Conservation (phyloP, 306 rosid genomes). For the Alnus rubra region DNA sequence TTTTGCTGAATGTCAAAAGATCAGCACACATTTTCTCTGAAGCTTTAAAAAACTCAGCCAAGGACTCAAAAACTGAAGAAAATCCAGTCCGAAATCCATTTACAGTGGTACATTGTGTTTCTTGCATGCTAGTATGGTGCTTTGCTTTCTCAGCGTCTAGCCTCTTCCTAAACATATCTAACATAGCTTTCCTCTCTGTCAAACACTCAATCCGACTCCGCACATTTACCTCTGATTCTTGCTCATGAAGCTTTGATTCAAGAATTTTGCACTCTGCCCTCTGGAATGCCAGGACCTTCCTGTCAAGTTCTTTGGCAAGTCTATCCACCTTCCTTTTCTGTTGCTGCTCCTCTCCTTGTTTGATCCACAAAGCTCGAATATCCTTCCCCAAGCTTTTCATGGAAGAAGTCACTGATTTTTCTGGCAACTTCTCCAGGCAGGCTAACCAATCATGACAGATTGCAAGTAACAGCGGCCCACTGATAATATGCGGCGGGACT, state of each 20-base stretch:
- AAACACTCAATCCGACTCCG: slow-evolving; percentile 34
- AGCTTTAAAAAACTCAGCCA: slow-evolving; percentile 69
- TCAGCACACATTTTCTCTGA: slow-evolving; percentile 72
- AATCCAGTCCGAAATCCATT: slow-evolving; percentile 74
- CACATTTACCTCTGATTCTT: slow-evolving; percentile 31
- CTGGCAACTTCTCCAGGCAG: slow-evolving; percentile 66
- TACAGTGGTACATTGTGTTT: slow-evolving; percentile 64
- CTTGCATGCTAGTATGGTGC: slow-evolving; percentile 65
- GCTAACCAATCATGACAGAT: slow-evolving; percentile 74
- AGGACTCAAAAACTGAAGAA: slow-evolving; percentile 70
- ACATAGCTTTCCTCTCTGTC: slow-evolving; percentile 57
- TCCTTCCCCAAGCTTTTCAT: slow-evolving; percentile 65
- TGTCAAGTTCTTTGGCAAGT: slow-evolving; percentile 61
- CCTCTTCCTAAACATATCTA: slow-evolving; percentile 60
- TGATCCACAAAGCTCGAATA: slow-evolving; percentile 58
- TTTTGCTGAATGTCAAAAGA: slow-evolving; percentile 55
- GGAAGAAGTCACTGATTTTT: slow-evolving; percentile 53
- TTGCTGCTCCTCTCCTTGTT: slow-evolving; percentile 79
- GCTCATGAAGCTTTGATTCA: slow-evolving; percentile 50
- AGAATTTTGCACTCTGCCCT: slow-evolving; percentile 58
- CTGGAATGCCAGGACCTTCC: slow-evolving; percentile 46
- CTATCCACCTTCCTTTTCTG: slow-evolving; percentile 80
- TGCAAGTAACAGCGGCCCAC: slow-evolving; percentile 50
- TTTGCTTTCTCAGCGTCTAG: slow-evolving; percentile 74
- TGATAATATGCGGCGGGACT: slow-evolving; percentile 38